These are phyloP conservation scores for Phytophthora sansomeana DNA, from an alignment of 352 stramenopile genomes.

Conservation along the genomic window DNA sequence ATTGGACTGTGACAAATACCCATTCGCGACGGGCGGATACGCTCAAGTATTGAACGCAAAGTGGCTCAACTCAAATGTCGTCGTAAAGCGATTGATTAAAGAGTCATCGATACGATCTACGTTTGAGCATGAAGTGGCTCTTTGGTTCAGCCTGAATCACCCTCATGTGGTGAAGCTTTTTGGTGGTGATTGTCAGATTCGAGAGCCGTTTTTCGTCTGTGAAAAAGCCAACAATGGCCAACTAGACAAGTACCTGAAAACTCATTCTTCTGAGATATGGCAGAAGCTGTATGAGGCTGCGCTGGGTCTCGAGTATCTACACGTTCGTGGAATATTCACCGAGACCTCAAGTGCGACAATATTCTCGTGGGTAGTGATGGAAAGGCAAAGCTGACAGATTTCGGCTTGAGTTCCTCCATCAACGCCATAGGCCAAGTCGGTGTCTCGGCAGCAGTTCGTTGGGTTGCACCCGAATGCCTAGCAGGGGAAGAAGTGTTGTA, in stretches of 20 bases:
- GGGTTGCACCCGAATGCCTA: too few species aligned
- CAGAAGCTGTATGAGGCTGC: constrained; percentile 43
- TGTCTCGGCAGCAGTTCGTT: too few species aligned
- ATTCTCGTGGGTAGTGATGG: constrained; percentile 66
- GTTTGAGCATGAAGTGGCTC: constrained; percentile 29
- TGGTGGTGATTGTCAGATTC: constrained; percentile 37
- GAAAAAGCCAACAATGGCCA: constrained; percentile 37
- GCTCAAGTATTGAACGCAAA: constrained; percentile 12
- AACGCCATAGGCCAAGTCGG: too few species aligned
- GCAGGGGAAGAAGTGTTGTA: too few species aligned
- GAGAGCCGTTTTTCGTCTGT: constrained; percentile 36
- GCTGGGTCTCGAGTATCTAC: constrained; percentile 64
- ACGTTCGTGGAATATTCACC: constrained; percentile 65
- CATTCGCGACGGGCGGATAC: background rate
- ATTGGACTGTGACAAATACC: constrained; percentile 1
- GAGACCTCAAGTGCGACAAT: constrained; percentile 89
- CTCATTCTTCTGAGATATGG: constrained; percentile 14
- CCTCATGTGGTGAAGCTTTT: constrained; percentile 49
- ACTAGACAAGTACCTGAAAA: constrained; percentile 34
- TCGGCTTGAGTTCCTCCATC: too few species aligned
- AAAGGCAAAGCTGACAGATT: too few species aligned
- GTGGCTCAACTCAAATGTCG: constrained; percentile 21
- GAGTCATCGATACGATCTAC: background rate
- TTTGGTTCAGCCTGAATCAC: constrained; percentile 48
- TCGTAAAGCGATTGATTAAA: constrained; percentile 10